Base-by-base conservation (phyloP, 495 filamentous ascomycete genomes). In the Hyaloscypha bicolor region DNA sequence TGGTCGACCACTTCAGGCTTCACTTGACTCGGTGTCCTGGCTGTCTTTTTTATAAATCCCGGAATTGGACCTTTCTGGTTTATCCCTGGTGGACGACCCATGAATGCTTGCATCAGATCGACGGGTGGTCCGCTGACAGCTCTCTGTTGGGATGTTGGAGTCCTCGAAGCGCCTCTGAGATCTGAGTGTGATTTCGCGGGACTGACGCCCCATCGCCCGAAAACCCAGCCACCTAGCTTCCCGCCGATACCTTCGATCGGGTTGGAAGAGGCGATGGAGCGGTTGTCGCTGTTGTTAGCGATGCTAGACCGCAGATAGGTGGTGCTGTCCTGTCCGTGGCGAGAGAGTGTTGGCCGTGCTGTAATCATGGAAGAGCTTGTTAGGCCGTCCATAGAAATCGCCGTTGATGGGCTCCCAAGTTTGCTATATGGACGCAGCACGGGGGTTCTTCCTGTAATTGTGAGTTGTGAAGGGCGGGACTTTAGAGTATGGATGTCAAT, bases 401-500 rank as follows among this genome's bases (percentile, higher is more conserved):
- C 73, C 63, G 31, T 65, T 58, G 48, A 71, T 65, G 63, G 75
- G 70, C 0, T 77, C 76, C 66, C 73, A 72, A 48, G 82, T 78
- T 25, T 73, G 78, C 62, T 80, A 67, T 33, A 71, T 74, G 64
- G 79, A 80, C 56, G 82, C 6, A 81, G 76, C 4, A 81, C 76
- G 11, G 77, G 72, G 2, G 76, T 80, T 6, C 79, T 71, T 22
- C 82, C 81, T 8, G 77, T 67, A 6, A 86, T 78, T 0, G 78
- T 77, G 14, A 85, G 76, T 61, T 86, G 84, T 30, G 81, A 83
- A 11, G 84, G 83, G 4, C 83, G 74, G 0, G 76, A 79, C 64
- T 80, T 80, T 25, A 86, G 76, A 0, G 83, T 86, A 70, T 85
- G 84, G 21, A 86, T 85, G 70, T 86, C 83, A 60, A 86, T 77